A percentile compares a stretch with the other conserved stretches of the same genome.
phyloP scores from a whole-genome alignment of 352 stramenopile genomes.

The Phytophthora macrochlamydospora region DNA sequence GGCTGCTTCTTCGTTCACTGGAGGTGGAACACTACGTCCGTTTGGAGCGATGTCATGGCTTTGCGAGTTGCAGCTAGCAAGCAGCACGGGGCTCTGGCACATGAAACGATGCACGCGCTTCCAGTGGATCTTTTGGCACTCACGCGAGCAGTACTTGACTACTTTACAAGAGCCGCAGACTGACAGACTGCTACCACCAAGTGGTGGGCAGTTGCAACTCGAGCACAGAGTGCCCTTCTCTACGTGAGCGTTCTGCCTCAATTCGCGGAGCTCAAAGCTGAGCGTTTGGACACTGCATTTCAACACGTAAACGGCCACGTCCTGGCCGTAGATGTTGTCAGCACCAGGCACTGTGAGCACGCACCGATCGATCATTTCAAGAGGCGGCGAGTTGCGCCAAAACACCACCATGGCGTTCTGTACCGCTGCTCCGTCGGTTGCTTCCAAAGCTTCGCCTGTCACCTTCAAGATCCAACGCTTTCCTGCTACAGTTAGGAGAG shows the following conservation, averaged over 20 bases:
- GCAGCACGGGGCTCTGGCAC: conserved; percentile 27
- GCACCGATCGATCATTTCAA: conserved; percentile 32
- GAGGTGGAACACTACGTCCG: background rate
- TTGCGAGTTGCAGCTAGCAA: conserved; percentile 24
- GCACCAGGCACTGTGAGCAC: conserved; percentile 22
- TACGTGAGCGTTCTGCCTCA: conserved; percentile 33
- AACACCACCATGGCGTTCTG: conserved; percentile 33
- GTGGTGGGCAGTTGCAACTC: conserved; percentile 19
- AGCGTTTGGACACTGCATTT: conserved; percentile 28
- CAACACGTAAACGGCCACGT: conserved; percentile 33
- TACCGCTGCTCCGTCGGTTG: conserved; percentile 17
- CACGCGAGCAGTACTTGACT: conserved; percentile 36
- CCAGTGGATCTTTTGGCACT: conserved; percentile 40
- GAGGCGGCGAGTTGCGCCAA: conserved; percentile 28
- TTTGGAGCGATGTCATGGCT: conserved; percentile 33
- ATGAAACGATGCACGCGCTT: conserved; percentile 37
- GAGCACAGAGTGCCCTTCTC: conserved; percentile 25
- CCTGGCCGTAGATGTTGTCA: conserved; percentile 28
- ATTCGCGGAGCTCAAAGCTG: conserved; percentile 27
- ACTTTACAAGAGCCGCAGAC: conserved; percentile 33
- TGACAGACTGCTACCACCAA: conserved; percentile 16
- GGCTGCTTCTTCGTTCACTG: background rate
- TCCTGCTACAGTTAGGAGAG: conserved; percentile 18
- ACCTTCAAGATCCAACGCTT: conserved; percentile 29
- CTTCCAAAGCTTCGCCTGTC: conserved; percentile 3